Base-by-base conservation (phyloP, 1,284 basidiomycete species). In the Coniferiporia weirii region DNA sequence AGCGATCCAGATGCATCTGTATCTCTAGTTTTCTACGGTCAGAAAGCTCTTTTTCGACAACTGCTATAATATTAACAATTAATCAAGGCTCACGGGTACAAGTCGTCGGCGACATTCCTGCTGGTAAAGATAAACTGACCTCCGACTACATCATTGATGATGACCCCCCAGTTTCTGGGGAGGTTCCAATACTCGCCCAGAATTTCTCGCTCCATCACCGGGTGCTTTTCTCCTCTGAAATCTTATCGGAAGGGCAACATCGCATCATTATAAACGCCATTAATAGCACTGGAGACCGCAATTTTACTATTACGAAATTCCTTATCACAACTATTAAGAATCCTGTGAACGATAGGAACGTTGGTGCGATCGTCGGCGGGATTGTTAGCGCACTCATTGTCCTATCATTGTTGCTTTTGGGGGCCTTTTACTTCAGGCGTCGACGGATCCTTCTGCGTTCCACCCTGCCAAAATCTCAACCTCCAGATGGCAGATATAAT, bases 131-230 rank as follows among this genome's bases (percentile, higher is more conserved):
- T 7, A 6, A 12, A 22, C 6, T 60, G 22, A 12, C 46, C 17
- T 55, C 47, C 4, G 44, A 46, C 22, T 61, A 61, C 45, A 54
- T 19, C 7, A 27, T 61, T 35, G 60, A 61, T 49, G 43, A 46
- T 20, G 59, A 48, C 6, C 17, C 10, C 12, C 20, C 54, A 17
- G 19, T 17, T n/a, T 43, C 17, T 27, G 17, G 8, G 13, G 15
- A 35, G 13, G 27, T 27, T 3, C 27, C 27, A 27, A 5, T 27
- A 3, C 27, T 27, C 27, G 27, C 27, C 27, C 27, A 27, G 27
- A 27, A 27, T 5, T 27, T 27, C 5, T 27, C 27, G 27, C 27
- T 27, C 27, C 27, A 27, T 27, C 2, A 5, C 27, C 27, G 27
- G 5, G 3, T 27, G 27, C 27, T 27, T 27, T 27, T 27, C 27